Conservation (phyloP, 257 asterid species). For the Eustoma russellianum region DNA sequence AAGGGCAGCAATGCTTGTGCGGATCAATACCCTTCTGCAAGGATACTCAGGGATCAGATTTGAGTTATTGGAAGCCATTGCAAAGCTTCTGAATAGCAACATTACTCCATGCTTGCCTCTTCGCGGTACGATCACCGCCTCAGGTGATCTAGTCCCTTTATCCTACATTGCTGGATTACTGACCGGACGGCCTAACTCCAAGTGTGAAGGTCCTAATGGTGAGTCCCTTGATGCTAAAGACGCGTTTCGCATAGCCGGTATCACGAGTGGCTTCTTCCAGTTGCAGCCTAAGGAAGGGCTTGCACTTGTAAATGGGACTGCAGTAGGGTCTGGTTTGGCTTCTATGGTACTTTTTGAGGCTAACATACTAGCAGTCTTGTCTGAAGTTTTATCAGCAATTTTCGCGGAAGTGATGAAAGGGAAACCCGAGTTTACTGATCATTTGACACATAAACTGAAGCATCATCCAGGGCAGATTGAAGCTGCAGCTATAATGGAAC, state of each 20-base stretch:
- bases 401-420: conserved; percentile 26
- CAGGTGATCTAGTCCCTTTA: conserved; percentile 21
- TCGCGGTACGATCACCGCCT: conserved; percentile 22
- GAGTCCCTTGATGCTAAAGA: conserved; percentile 12
- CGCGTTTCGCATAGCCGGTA: conserved; percentile 12
- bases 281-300: conserved; percentile 25
- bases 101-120: conserved; percentile 22
- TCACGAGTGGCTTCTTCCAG: conserved; percentile 16
- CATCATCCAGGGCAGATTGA: conserved; percentile 29
- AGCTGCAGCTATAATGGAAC: conserved; percentile 27
- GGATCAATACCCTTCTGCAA: conserved; percentile 23
- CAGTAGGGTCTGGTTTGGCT: conserved; percentile 24
- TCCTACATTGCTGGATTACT: conserved; percentile 20
- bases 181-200: conserved; percentile 21
- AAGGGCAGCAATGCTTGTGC: conserved; percentile 23
- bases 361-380: conserved; percentile 13
- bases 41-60: conserved; percentile 25
- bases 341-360: conserved; percentile 21
- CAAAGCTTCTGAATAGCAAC: conserved; percentile 16
- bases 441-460: conserved; percentile 20
- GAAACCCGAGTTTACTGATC: conserved; percentile 23
- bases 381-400: conserved; percentile 20
- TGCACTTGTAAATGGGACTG: conserved; percentile 23
- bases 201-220: conserved; percentile 14
- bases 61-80: conserved; percentile 21